Evolutionary conservation across 352 stramenopile genomes (phyloP), one percentile per base, ranked within the genome.

Genomic region (Phytophthora fragariae): DNA sequence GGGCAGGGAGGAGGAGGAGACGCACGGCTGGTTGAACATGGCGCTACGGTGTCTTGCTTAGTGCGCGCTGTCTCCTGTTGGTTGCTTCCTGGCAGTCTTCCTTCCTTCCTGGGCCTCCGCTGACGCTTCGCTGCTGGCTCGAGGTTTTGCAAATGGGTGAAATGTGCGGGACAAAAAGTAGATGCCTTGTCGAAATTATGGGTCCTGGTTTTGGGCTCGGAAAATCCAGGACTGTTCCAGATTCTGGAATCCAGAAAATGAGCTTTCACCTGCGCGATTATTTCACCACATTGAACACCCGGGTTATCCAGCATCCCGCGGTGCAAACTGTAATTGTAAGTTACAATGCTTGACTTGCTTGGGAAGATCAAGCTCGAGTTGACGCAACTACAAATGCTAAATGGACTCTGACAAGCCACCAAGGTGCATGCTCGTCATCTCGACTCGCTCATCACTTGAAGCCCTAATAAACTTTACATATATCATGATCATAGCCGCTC

Each of bases 11-110:
- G 12, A 54, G 24, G 8, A 33, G 31, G 24, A 56, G 24, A 72
- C 70, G 50, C 80, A 84, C 69, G 76, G 68, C 44, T 81, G 78
- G 27, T 68, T 71, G 33, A 82, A 80, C 69, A 78, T 81, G 24
- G 27, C 29, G 24, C 57, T 71, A 33, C 12, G 6, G 41, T 27
- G 31, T 55, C 72, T 61, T 47, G 39, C 39, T 47, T 47, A n/a
- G 39, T 47, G 39, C 39, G 39, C 15, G 39, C 14, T n/a, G 39
- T 47, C 39, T 47, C 9, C 39, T 47, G 14, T 47, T 17, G 14
- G 39, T 47, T 47, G 14, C 39, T 47, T 47, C 14, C 37, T 44
- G 39, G 5, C 4, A n/a, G 39, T 2, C 12, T 46, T 5, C 3
- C 39, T 47, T 47, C 39, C 39, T 47, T 47, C 39, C 14, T 15